Base-by-base conservation (phyloP, 1,139 yeast genomes). In the Magnusiomyces sp. region DNA sequence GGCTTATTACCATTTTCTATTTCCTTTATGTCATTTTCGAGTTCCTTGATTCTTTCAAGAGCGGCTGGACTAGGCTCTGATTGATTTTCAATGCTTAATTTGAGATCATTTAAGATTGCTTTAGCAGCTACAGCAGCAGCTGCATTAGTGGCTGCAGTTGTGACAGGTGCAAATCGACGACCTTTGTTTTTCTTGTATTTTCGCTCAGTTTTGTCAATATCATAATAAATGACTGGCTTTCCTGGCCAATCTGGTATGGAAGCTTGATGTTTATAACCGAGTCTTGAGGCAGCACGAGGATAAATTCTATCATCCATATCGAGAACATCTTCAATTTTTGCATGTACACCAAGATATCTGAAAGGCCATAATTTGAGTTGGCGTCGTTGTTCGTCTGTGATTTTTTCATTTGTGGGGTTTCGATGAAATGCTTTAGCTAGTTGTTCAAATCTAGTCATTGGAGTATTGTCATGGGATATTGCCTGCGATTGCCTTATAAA, bases 291-390 rank as follows among this genome's bases (percentile, higher is more conserved):
- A 0, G 94, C 94, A 52, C 94, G 68, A 0, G 95, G 95, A 58
- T 83, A 83, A 0, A 92, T 90, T 41, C 92, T 70, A 60, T 85
- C 95, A 54, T 85, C 89, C 11, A 80, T 62, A 60, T 87, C 95
- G 37, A 87, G 74, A 0, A 85, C 88, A 64, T 87, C 95, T 60
- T 85, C 94, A 33, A 86, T 65, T 51, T 79, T 74, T 1, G 90
- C 79, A 64, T 87, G 87, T 68, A 81, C 75, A 1, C 95, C 95
- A 43, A 86, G 71, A 60, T 86, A 88, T 55, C 95, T 67, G 72
- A 81, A 83, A 7, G 82, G 82, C 95, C 95, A 88, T 50, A 66
- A 52, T 38, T 53, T 54, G 37, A 61, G 53, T 45, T 59, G 62
- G 19, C 58, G 60, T 43, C 53, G 50, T 49, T 69, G 71, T 43